phyloP scores from a whole-genome alignment of 257 asterid genomes.

The Lavandula angustifolia region DNA sequence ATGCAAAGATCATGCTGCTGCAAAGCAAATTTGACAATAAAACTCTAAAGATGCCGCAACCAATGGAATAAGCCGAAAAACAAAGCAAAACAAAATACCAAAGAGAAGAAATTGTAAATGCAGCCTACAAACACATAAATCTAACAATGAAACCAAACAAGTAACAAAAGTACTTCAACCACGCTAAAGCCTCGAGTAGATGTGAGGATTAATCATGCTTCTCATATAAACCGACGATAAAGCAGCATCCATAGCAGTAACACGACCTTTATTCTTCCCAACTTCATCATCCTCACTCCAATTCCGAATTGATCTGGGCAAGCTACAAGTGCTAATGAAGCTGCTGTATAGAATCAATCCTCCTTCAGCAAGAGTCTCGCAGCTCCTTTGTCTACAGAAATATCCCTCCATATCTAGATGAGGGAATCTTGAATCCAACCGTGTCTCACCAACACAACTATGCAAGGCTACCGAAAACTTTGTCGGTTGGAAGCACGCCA shows the following conservation, averaged over 20 bases:
- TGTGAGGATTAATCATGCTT: conserved; percentile 4
- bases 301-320: conserved; percentile 32
- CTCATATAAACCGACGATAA: neutral
- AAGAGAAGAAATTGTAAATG: neutral
- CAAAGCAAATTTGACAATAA: too few species aligned
- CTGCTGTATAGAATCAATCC: conserved; percentile 32
- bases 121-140: neutral
- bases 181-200: conserved; percentile 14
- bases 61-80: neutral
- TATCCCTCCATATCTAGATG: conserved; percentile 36
- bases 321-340: conserved; percentile 30
- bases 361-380: conserved; percentile 34
- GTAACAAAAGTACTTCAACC: neutral
- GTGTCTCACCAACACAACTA: neutral
- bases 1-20: conserved; percentile 67
- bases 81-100: neutral
- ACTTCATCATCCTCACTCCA: conserved; percentile 34
- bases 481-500: conserved; percentile 34
- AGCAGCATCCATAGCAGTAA: neutral
- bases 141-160: neutral
- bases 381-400: conserved; percentile 30
- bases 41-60: too few species aligned
- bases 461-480: conserved; percentile 37
- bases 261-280: neutral
- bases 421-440: conserved; percentile 13